Evolutionary conservation across 257 asterid genomes (phyloP), one percentile per base, ranked within the genome.

Genomic region (Fraxinus quadrangulata): DNA sequence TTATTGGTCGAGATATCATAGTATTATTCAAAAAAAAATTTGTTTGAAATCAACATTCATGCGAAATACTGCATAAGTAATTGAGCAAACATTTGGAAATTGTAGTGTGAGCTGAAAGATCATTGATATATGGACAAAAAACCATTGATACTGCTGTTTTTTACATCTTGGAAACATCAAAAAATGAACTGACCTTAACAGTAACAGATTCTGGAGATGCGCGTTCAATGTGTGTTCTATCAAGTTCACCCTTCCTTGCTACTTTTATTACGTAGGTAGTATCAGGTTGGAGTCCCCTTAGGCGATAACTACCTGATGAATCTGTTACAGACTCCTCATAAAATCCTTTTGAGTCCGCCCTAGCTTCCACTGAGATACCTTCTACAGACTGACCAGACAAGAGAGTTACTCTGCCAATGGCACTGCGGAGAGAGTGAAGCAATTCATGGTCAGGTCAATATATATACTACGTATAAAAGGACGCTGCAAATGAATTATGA

Each of bases 371-470:
- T 24, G 95, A 80, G 75, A 94, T 89, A 76, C 96, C 97, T 84
- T 90, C 97, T 87, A 87, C 89, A 75, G 97, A 96, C 81, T 88
- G 97, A 84, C 97, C 99, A 67, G 99, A 94, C 88, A 94, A 85
- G 81, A 94, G 89, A 68, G 89, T 85, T 77, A 94, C 90, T 78
- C 84, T 83, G 71, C 97, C 99, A 90, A 92, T 81, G 71, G 96
- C 99, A 88, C 97, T 94, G 94, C 78, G 75, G 81, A 78, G 66
- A 74, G 65, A 76, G 75, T 67, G 80, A 75, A 75, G 69, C 75
- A 75, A 71, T 80, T 80, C 37, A 79, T 42, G 74, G 70, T 81
- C 69, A 63, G 34, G 34, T 23, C 5, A 23, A 63, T 0, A 26
- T 8, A 40, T 19, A 70, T 24, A 69, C 31, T 19, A 49, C 37